Percentiles rank a stretch among this genome's conserved stretches.
phyloP scores from a whole-genome alignment of 139 green algal species.

The Microglena sp. region DNA sequence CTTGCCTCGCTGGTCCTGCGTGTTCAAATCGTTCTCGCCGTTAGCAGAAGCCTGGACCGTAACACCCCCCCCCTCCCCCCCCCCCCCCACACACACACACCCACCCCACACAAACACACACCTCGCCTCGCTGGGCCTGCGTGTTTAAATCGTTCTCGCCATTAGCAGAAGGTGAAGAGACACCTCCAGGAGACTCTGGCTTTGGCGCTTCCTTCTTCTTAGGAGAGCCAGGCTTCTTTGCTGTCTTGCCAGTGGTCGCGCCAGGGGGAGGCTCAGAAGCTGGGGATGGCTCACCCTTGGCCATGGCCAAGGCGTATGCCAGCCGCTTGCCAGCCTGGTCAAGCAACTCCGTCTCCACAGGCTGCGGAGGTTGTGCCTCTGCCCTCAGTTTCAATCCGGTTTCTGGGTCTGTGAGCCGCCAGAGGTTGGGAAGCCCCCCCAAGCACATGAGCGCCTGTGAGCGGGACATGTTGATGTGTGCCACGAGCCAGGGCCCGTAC shows the following conservation, averaged over 20 bases:
- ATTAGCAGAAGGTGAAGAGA: too few relatives aligned
- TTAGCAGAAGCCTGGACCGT: too few relatives aligned
- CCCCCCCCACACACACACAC: too few relatives aligned
- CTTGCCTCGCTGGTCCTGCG: too few relatives aligned
- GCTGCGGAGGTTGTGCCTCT: conserved; percentile 14
- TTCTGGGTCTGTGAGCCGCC: conserved; percentile 9
- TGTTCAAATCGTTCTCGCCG: too few relatives aligned
- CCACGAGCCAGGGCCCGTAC: conserved; percentile 32
- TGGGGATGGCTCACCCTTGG: neutral
- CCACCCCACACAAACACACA: too few relatives aligned
- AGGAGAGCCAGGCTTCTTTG: conserved; percentile 3
- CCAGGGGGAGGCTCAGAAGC: neutral
- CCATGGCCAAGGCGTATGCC: conserved; percentile 13
- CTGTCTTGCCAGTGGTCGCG: neutral
- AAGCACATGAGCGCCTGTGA: conserved; percentile 13
- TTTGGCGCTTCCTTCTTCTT: conserved; percentile 7
- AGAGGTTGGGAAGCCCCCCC: conserved; percentile 27
- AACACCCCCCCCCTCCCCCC: too few relatives aligned
- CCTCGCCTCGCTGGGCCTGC: too few relatives aligned
- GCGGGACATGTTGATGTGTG: conserved; percentile 20
- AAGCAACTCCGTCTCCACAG: conserved; percentile 27
- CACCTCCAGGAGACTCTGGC: neutral
- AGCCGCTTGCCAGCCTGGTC: conserved; percentile 21
- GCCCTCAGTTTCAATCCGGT: conserved; percentile 3
- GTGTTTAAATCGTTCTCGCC: too few relatives aligned